Percentiles rank a stretch among this genome's conserved stretches.
Evolutionary conservation across 2,329 filamentous ascomycete species (phyloP).

Genomic region (Xylaria sp.): DNA sequence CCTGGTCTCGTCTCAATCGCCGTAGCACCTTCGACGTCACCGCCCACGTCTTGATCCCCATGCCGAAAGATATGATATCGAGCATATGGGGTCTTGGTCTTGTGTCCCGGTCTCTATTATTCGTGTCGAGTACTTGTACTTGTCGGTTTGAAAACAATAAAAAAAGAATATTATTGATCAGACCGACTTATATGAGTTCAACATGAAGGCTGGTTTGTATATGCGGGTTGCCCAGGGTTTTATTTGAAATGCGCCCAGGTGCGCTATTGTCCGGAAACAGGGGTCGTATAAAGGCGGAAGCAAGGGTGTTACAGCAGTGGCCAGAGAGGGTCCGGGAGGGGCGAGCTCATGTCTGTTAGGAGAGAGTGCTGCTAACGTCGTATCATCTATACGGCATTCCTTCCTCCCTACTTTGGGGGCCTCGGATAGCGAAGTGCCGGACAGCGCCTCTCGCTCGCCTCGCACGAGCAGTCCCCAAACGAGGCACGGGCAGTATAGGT

Average conservation of each 20-base stretch:
- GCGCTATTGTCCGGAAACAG: neutral
- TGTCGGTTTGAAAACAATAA: neutral
- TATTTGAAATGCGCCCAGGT: conserved; percentile 17
- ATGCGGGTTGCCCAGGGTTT: conserved; percentile 2
- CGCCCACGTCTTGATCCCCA: conserved; percentile 27
- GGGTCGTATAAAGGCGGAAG: conserved; percentile 5
- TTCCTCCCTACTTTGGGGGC: neutral
- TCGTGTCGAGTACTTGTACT: no score
- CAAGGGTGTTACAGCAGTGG: neutral
- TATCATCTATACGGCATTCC: neutral
- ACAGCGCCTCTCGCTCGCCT: neutral
- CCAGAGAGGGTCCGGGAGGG: neutral
- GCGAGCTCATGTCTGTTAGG: conserved; percentile 5
- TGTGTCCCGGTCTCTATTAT: neutral
- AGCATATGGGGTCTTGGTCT: conserved; percentile 12
- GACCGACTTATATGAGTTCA: neutral
- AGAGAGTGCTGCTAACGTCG: neutral
- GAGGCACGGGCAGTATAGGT: neutral
- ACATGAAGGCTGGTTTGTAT: neutral
- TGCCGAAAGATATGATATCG: conserved; percentile 21
- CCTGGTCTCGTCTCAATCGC: conserved; percentile 15
- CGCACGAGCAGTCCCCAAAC: neutral
- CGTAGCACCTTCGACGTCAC: conserved; percentile 26
- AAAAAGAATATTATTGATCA: neutral
- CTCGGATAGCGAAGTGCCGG: conserved; percentile 13